Conservation (phyloP, 257 asterid species). For the Solanum okadae region DNA sequence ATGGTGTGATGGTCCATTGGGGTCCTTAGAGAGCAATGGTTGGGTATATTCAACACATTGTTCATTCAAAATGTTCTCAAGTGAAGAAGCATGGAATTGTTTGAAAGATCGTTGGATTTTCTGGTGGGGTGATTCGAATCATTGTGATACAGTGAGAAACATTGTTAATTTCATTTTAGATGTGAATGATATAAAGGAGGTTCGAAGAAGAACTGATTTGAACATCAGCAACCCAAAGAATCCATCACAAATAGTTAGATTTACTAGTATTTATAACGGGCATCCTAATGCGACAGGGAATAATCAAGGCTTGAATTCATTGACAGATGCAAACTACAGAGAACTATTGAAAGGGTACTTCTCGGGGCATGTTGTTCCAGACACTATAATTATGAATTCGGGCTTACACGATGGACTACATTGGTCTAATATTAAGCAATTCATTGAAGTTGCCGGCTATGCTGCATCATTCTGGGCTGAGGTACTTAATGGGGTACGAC, state of each 20-base stretch:
- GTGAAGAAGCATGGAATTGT: slow-evolving; percentile 58
- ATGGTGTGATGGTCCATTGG: slow-evolving; percentile 76
- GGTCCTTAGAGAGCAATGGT: slow-evolving; percentile 75
- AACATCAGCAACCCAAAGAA: slow-evolving; percentile 71
- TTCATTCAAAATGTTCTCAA: slow-evolving; percentile 53
- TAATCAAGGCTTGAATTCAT: slow-evolving; percentile 63
- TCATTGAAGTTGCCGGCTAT: slow-evolving; percentile 46
- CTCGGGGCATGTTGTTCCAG: slow-evolving; percentile 42
- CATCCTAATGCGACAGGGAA: slow-evolving; percentile 53
- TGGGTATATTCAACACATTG: slow-evolving; percentile 94
- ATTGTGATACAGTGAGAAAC: slow-evolving; percentile 78
- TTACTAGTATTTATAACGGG: slow-evolving; percentile 84
- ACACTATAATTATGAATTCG: slow-evolving; percentile 77
- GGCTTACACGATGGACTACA: slow-evolving; percentile 79
- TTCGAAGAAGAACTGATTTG: slow-evolving; percentile 59
- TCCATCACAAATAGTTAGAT: slow-evolving; percentile 47
- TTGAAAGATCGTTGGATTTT: slow-evolving; percentile 68
- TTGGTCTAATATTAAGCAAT: slow-evolving; percentile 50
- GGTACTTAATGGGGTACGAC: slow-evolving; percentile 31
- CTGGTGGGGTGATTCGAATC: slow-evolving; percentile 99
- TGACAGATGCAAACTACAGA: slow-evolving; percentile 37
- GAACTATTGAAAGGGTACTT: slow-evolving; percentile 43
- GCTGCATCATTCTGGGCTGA: slow-evolving; percentile 74
- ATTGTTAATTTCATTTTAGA: slow-evolving; percentile 56
- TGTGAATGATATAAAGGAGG: slow-evolving; percentile 24